Conservation (phyloP, 345 rosid genomes). For the Aegle marmelos region DNA sequence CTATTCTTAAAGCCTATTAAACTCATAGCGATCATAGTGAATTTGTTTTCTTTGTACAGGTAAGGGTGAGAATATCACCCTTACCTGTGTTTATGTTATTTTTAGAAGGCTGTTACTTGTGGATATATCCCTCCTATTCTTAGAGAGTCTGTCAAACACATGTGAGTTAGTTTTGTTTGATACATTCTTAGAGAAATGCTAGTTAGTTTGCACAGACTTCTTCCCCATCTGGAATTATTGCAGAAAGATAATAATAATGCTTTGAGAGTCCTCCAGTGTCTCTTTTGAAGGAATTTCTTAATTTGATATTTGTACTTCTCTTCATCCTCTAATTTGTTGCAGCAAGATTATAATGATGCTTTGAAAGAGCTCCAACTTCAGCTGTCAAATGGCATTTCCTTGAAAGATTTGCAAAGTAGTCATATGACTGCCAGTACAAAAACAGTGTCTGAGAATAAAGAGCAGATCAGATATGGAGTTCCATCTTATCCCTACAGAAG, state of each 20-base stretch:
- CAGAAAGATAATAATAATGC: constrained; percentile 52
- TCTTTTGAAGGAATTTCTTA: constrained; percentile 30
- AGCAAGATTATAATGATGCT: constrained; percentile 55
- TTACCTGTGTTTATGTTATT: background rate
- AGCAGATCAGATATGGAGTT: constrained; percentile 15
- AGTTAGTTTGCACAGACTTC: background rate
- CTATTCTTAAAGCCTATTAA: background rate
- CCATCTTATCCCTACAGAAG: constrained; percentile 30
- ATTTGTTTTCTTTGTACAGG: background rate
- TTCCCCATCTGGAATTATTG: constrained; percentile 15
- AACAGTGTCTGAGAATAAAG: constrained; percentile 12
- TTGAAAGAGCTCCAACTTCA: constrained; percentile 48
- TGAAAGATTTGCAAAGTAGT: constrained; percentile 39
- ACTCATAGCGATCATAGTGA: background rate
- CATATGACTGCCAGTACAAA: constrained; percentile 22
- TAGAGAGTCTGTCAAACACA: background rate
- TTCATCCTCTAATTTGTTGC: constrained; percentile 19
- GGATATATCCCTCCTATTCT: background rate
- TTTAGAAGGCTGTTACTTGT: background rate
- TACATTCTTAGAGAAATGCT: background rate
- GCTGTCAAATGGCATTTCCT: constrained; percentile 42
- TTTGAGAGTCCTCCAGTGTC: constrained; percentile 44
- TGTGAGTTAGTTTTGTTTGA: background rate
- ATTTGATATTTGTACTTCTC: constrained; percentile 3
- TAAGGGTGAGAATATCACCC: too few relatives aligned